These are phyloP conservation scores for Heliamphora pulchella DNA, from an alignment of 179 eudicot species.

Conservation along the genomic window DNA sequence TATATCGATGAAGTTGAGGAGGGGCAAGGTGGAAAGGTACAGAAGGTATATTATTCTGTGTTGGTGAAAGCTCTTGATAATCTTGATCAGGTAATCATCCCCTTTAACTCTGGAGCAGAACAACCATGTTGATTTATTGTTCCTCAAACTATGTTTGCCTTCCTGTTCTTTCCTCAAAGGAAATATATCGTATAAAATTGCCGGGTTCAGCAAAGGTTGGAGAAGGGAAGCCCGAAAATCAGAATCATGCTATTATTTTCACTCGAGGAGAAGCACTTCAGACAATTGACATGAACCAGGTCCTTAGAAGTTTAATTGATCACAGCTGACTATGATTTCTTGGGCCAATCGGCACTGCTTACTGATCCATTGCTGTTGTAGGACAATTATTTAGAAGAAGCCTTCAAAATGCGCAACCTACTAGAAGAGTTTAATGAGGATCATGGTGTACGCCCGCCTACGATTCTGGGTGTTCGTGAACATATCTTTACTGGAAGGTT, in stretches of 20 bases:
- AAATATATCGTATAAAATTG: constrained; percentile 89
- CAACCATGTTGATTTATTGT: constrained; percentile 12
- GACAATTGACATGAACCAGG: constrained; percentile 98
- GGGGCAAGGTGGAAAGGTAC: constrained; percentile 55
- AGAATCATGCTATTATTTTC: constrained; percentile 91
- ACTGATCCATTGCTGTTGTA: constrained; percentile 22
- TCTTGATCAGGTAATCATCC: constrained; percentile 71
- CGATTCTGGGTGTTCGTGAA: constrained; percentile 90
- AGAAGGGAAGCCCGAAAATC: constrained; percentile 99
- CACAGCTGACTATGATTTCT: constrained; percentile 11
- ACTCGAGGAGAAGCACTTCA: constrained; percentile 97
- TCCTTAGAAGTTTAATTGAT: constrained; percentile 13
- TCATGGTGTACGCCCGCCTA: constrained; percentile 93
- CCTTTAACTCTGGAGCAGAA: constrained; percentile 7
- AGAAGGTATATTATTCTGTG: constrained; percentile 87
- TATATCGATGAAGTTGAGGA: constrained; percentile 98
- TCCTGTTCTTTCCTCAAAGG: constrained; percentile 38
- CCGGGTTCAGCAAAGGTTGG: constrained; percentile 92
- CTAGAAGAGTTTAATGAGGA: constrained; percentile 95
- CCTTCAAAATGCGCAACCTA: constrained; percentile 94
- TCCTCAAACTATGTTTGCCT: constrained; percentile 14
- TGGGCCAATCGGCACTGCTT: constrained; percentile 5
- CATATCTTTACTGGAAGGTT: constrained; percentile 96
- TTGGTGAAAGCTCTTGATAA: constrained; percentile 85
- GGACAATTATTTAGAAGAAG: constrained; percentile 98